phyloP scores from a whole-genome alignment of 169 alveolate species.

The Plasmodium vinckei region DNA sequence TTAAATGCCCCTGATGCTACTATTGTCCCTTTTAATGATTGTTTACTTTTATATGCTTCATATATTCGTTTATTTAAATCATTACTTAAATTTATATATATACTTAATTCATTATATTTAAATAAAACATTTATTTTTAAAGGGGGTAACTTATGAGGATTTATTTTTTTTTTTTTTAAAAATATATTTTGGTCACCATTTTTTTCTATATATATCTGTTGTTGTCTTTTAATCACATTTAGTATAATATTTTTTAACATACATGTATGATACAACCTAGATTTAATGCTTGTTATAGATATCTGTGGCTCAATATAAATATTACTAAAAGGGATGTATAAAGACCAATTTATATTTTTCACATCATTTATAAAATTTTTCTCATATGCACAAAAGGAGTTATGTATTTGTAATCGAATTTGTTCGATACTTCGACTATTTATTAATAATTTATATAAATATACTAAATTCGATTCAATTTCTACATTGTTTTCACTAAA shows the following conservation, averaged over 20 bases:
- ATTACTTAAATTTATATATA: slow-evolving; percentile 58
- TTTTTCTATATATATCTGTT: slow-evolving; percentile 73
- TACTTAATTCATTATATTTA: slow-evolving; percentile 58
- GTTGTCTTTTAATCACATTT: slow-evolving; percentile 64
- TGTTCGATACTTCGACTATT: slow-evolving; percentile 69
- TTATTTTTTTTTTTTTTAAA: slow-evolving; percentile 53
- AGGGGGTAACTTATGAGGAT: slow-evolving; percentile 34
- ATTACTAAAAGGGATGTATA: slow-evolving; percentile 69
- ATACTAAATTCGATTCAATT: slow-evolving; percentile 49
- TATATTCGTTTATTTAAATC: slow-evolving; percentile 49
- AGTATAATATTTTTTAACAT: slow-evolving; percentile 71
- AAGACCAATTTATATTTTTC: slow-evolving; percentile 50
- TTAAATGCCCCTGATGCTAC: slow-evolving; percentile 51
- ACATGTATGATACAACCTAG: slow-evolving; percentile 66
- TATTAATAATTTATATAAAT: slow-evolving; percentile 46
- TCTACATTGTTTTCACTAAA: slow-evolving; percentile 56
- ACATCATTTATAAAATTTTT: slow-evolving; percentile 58
- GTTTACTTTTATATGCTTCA: slow-evolving; percentile 32
- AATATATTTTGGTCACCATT: slow-evolving; percentile 72
- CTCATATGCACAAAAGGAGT: slow-evolving; percentile 67
- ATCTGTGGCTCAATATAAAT: slow-evolving; percentile 36
- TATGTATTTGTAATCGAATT: slow-evolving; percentile 43
- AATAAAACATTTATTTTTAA: slow-evolving; percentile 58
- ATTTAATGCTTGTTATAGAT: slow-evolving; percentile 36
- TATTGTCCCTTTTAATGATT: slow-evolving; percentile 62